Evolutionary conservation across 257 asterid genomes (phyloP), one percentile per base, ranked within the genome.

Genomic region (Pogostemon cablin): DNA sequence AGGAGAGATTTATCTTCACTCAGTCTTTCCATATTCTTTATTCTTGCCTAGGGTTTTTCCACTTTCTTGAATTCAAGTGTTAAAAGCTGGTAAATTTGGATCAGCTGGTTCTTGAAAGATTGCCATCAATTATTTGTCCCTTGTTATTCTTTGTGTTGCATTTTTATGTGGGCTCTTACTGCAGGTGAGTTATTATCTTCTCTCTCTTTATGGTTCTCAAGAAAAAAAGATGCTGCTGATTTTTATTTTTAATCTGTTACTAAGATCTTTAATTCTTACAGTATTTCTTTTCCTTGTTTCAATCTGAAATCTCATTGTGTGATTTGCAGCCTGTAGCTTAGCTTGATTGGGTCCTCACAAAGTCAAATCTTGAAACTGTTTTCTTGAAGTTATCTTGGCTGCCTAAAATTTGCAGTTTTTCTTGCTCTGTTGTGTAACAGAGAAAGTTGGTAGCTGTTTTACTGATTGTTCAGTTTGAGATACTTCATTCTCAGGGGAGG

Each of bases 191-290:
- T 74, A 52, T 68, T 67, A 56, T 69, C 62, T 75, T 71, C 53
- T 67, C 17, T 15, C 56, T 70, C 38, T 38, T 72, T 17, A 65
- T 74, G 55, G 50, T 61, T 62, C 25, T 74, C 55, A 69, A 53
- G 49, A 17, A 58, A 41, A 12, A 12, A 50, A 50, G 6, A 50
- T 3, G 25, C 4, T 6, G 1, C 3, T 3, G 3, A 3, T 61
- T 7, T 20, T 62, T 41, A 25, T 25, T 11, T 25, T 52, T 35
- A 44, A 35, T 53, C 63, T 78, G 75, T 75, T 61, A 25, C 41
- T 81, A 15, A 84, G 83, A 81, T 84, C 85, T 78, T 85, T 60
- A 68, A 76, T 73, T 82, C 10, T 79, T 78, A 25, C 32, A 25
- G 32, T 25, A 25, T 25, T 69, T 78, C 32, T 62, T 64, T 64